Base-by-base conservation (phyloP, 805 yeast genomes). In the Barnettozyma botsteinii region DNA sequence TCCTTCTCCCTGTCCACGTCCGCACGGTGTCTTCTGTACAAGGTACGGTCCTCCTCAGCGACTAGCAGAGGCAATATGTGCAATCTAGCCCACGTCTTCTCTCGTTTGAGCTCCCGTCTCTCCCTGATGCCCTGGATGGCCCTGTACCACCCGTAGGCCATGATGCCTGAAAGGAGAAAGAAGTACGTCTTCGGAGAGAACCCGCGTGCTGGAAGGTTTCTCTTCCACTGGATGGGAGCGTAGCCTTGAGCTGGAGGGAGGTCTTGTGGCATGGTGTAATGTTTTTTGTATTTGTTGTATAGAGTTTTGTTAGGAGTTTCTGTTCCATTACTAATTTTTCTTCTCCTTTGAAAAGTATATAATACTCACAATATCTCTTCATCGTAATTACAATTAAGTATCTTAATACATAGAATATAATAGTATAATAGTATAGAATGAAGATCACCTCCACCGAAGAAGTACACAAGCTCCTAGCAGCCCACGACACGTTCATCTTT, bases 241-340 rank as follows among this genome's bases (percentile, higher is more conserved):
- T 86, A 85, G 46, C 95, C 95, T 42, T 85, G 86, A 53, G 75
- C 69, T 42, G 95, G 95, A 56, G 95, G 95, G 57, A 86, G 66
- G 57, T 86, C 95, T 71, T 86, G 95, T 28, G 63, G 62, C 50
- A 44, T 43, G 14, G 12, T 24, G 14, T n/a, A 33, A 17, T 17
- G 11, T 17, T 21, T 20, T 32, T 22, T 21, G 11, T 28, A 12
- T 21, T 28, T 7, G 15, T 18, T 7, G 13, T 11, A 28, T 13
- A 22, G 11, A 10, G n/a, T 15, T 32, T 27, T 9, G n/a, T 27
- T 32, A 9, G 7, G n/a, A 24, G 23, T 21, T 21, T 20, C 13
- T 19, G 13, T 14, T 26, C 31, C 8, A 11, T 17, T 33, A 12
- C 22, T 23, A 11, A 9, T 23, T 12, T 17, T n/a, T 26, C 14